These are phyloP conservation scores for Saccharomycopsis fodiens DNA, from an alignment of 805 yeast species.

Conservation along the genomic window DNA sequence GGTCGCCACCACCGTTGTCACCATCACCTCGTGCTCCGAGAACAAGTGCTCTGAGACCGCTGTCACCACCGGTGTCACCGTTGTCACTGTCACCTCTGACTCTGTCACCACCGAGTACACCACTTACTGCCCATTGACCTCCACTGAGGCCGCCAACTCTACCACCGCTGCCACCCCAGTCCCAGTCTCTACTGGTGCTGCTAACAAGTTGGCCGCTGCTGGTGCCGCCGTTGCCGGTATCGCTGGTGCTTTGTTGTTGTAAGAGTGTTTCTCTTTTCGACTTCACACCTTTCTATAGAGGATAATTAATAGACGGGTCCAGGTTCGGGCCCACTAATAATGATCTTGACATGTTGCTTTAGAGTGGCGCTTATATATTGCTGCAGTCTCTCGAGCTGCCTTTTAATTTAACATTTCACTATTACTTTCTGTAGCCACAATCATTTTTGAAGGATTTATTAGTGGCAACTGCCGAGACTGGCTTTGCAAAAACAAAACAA, in stretches of 20 bases:
- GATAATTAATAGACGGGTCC: neutral
- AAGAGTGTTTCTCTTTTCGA: conserved; percentile 4
- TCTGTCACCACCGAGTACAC: conserved; percentile 20
- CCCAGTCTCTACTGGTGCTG: conserved; percentile 19
- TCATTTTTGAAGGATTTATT: too few relatives aligned
- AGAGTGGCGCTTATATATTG: neutral
- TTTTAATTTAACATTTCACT: neutral
- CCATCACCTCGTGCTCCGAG: conserved; percentile 26
- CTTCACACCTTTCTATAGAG: neutral
- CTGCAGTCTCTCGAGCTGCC: neutral
- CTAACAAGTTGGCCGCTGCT: conserved; percentile 20
- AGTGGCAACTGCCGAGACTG: too few relatives aligned
- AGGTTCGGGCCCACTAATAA: neutral
- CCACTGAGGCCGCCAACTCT: conserved; percentile 1
- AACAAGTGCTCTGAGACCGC: conserved; percentile 27
- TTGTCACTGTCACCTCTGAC: conserved; percentile 23
- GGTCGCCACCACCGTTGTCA: conserved; percentile 25
- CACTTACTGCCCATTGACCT: conserved; percentile 14
- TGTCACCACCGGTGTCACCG: conserved; percentile 25
- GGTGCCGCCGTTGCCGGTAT: conserved; percentile 22
- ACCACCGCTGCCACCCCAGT: conserved; percentile 6
- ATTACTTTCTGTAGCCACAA: too few relatives aligned
- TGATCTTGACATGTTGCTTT: neutral
- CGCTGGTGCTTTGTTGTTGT: conserved; percentile 20
- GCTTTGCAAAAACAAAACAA: too few relatives aligned